Percentiles rank a stretch among this genome's conserved stretches.
phyloP scores from a whole-genome alignment of 2,329 filamentous ascomycete species.

The Fusarium gaditjirri region DNA sequence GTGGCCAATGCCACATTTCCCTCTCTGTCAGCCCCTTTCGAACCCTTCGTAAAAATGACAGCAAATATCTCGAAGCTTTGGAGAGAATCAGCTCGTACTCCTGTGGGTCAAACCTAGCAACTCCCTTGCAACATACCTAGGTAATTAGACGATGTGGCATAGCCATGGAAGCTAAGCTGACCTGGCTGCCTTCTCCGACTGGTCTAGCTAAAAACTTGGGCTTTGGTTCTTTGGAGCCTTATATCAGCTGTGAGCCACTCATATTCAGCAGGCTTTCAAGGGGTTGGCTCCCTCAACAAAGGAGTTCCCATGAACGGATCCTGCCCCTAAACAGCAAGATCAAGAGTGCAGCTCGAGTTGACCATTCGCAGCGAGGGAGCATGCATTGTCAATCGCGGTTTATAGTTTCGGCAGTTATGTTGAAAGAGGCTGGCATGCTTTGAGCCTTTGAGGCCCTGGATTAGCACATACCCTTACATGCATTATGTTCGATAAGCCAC shows the following conservation, averaged over 20 bases:
- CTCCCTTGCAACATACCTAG: slow-evolving; percentile 31
- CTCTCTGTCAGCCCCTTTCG: neutral
- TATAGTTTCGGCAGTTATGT: neutral
- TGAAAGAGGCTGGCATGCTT: neutral
- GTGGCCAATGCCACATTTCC: neutral
- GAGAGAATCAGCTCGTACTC: slow-evolving; percentile 16
- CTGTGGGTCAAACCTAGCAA: slow-evolving; percentile 24
- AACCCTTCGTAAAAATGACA: neutral
- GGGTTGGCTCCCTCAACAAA: slow-evolving; percentile 6
- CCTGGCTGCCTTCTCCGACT: slow-evolving; percentile 16
- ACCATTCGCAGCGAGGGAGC: neutral
- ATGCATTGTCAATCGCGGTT: neutral
- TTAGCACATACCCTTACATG: neutral
- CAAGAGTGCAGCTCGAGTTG: neutral
- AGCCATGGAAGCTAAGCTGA: slow-evolving; percentile 34
- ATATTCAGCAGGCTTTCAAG: slow-evolving; percentile 8
- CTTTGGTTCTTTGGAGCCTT: slow-evolving; percentile 3
- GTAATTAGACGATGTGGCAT: slow-evolving; percentile 29
- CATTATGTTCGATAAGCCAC: neutral
- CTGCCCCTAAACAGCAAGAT: slow-evolving; percentile 20
- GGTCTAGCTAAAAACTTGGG: slow-evolving; percentile 18
- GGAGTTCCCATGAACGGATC: neutral
- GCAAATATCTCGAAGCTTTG: neutral
- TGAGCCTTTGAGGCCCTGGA: neutral
- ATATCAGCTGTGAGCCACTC: slow-evolving; percentile 9